Evolutionary conservation across 768 basidiomycete genomes (phyloP).

Genomic region (Termitomyces sp.): DNA sequence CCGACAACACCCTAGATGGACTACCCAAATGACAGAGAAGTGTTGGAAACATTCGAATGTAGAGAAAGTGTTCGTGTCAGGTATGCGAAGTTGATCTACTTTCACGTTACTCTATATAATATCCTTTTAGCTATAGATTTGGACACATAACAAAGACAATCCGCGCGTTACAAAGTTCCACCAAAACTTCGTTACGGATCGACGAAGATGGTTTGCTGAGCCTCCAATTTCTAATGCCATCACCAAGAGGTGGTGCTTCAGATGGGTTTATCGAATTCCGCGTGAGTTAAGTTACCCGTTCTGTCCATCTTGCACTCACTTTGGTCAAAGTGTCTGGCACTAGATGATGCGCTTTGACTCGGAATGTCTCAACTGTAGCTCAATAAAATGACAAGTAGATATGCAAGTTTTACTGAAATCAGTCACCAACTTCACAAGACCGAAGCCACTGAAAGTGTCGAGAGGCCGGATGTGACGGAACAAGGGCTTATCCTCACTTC

Average conservation of each 20-base stretch:
- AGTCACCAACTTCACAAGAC: background rate
- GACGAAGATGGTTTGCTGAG: slow-evolving; percentile 80
- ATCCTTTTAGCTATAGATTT: slow-evolving; percentile 67
- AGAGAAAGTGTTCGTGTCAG: slow-evolving; percentile 61
- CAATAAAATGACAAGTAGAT: no score
- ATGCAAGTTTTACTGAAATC: background rate
- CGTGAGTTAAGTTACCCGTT: slow-evolving; percentile 42
- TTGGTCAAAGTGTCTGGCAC: slow-evolving; percentile 36
- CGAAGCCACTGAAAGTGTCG: no score
- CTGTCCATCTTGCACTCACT: background rate
- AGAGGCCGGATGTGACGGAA: no score
- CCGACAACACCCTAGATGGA: slow-evolving; percentile 64
- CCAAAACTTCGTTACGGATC: slow-evolving; percentile 87
- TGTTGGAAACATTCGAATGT: slow-evolving; percentile 90
- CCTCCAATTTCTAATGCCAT: slow-evolving; percentile 86
- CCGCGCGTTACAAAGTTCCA: slow-evolving; percentile 76
- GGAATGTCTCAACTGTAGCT: background rate
- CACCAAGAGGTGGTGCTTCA: slow-evolving; percentile 33
- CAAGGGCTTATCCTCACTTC: background rate
- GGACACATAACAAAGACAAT: slow-evolving; percentile 69
- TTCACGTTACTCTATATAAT: background rate
- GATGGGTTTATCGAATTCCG: slow-evolving; percentile 86
- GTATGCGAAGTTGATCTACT: slow-evolving; percentile 32
- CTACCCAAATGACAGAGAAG: slow-evolving; percentile 89
- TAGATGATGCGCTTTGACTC: slow-evolving; percentile 31